These are phyloP conservation scores for Xylaria digitata DNA, from an alignment of 2,329 filamentous ascomycete genomes.

Conservation along the genomic window DNA sequence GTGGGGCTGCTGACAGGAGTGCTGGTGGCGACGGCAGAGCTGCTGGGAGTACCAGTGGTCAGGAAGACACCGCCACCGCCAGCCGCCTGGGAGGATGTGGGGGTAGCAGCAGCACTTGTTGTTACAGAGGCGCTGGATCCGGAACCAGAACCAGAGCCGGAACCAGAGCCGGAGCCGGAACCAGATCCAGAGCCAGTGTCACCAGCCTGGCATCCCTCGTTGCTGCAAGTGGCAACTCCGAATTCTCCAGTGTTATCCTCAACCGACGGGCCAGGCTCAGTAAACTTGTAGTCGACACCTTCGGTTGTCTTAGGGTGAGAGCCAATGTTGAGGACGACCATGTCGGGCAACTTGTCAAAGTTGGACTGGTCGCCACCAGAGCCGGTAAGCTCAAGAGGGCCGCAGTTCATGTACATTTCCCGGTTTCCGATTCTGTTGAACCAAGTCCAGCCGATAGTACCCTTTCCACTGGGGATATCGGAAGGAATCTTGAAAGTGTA, in stretches of 20 bases:
- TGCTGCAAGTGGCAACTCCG: slow-evolving; percentile 51
- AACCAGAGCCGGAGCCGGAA: slow-evolving; percentile 37
- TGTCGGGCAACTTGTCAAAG: slow-evolving; percentile 73
- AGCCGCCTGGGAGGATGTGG: slow-evolving; percentile 36
- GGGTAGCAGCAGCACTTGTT: slow-evolving; percentile 32
- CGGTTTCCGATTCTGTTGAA: slow-evolving; percentile 92
- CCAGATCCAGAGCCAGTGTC: slow-evolving; percentile 45
- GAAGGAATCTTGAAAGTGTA: slow-evolving; percentile 79
- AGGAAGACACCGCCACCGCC: slow-evolving; percentile 43
- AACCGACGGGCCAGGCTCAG: slow-evolving; percentile 71
- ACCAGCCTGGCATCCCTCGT: slow-evolving; percentile 39
- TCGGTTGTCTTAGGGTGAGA: slow-evolving; percentile 52
- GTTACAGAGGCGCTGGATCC: slow-evolving; percentile 36
- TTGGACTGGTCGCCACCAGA: slow-evolving; percentile 61
- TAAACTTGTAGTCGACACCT: slow-evolving; percentile 71
- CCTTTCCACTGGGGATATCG: slow-evolving; percentile 78
- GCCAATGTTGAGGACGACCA: slow-evolving; percentile 79
- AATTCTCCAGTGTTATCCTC: slow-evolving; percentile 58
- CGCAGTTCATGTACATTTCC: slow-evolving; percentile 99
- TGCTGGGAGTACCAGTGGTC: slow-evolving; percentile 36
- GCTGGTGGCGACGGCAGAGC: slow-evolving; percentile 14
- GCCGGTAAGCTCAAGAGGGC: slow-evolving; percentile 74
- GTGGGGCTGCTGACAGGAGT: slow-evolving; percentile 4
- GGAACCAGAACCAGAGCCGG: slow-evolving; percentile 37
- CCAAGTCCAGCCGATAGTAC: slow-evolving; percentile 92